Base-by-base conservation (phyloP, 1,139 yeast species). In the Blastobotrys raffinosifermentans region DNA sequence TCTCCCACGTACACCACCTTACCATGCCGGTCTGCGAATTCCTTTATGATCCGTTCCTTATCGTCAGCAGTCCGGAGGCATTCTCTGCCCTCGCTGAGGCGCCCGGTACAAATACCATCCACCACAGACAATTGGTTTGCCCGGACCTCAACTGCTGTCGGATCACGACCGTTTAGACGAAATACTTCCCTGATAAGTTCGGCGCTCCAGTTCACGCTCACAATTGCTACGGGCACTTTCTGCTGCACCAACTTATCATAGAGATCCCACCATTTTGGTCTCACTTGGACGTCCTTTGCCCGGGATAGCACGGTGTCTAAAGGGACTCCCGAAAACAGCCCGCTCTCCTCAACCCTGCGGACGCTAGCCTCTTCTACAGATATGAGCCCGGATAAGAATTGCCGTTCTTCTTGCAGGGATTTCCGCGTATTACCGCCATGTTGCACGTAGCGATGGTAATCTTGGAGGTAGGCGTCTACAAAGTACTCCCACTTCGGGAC, bases 131-230 rank as follows among this genome's bases (percentile, higher is more conserved):
- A 60, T 36, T 77, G 82, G 51, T 80, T 80, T 4, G 61, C 56
- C 31, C 43, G 43, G 3, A 56, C 46, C 11, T 33, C 29, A 20
- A 49, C 35, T 15, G 29, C 43, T 8, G 49, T 49, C 2, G 52
- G 49, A 2, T 37, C 34, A 29, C 64, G 49, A 0, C 75, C 75
- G 29, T 62, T 47, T 4, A 32, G 38, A 4, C 39, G 31, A 29
- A 79, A 59, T 4, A 65, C 67, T 33, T 62, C 62, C 18, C 58
- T 51, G 39, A 81, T 79, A 25, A 79, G 57, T 7, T 59, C 32
- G 2, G 69, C 64, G 8, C 81, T 70, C 89, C 89, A 81, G 54
- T 80, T 80, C 34, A 79, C 73, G 49, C 85, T 77, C 19, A 80
- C 50, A 1, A 81, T 64, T 7, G 63, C 58, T 2, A 77, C 57